Evolutionary conservation across 352 stramenopile genomes (phyloP).

Genomic region (Pelagophyceae sp.): DNA sequence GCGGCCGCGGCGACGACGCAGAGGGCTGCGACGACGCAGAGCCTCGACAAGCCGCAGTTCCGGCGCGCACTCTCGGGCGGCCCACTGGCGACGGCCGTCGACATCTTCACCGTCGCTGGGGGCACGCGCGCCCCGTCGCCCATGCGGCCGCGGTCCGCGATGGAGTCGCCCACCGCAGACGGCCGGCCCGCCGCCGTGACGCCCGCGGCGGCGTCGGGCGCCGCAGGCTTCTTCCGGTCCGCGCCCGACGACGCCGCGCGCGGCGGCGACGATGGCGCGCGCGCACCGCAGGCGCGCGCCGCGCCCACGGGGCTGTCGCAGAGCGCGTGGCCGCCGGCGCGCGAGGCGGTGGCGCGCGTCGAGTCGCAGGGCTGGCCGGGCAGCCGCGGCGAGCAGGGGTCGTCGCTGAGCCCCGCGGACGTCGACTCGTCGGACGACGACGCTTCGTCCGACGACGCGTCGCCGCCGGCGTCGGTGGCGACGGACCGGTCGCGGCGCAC

Average conservation of each 20-base stretch:
- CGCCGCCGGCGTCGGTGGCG: too few species aligned
- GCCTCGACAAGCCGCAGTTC: too few species aligned
- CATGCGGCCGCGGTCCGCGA: not conserved
- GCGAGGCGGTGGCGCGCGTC: too few species aligned
- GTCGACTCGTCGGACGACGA: not conserved
- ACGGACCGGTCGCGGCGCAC: too few species aligned
- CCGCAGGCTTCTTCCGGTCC: too few species aligned
- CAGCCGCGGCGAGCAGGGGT: not conserved
- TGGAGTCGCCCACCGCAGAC: not conserved
- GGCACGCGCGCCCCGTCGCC: not conserved
- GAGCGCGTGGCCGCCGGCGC: too few species aligned
- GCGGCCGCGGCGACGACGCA: not conserved
- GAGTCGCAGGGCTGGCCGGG: not conserved
- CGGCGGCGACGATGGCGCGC: too few species aligned
- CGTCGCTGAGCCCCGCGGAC: not conserved
- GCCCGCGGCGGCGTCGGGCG: not conserved
- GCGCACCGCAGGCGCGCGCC: too few species aligned
- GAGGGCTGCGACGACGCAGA: too few species aligned
- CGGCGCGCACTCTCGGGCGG: not conserved
- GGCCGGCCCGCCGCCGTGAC: not conserved
- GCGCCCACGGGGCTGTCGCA: too few species aligned
- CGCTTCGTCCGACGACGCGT: not conserved
- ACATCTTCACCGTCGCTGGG: constrained; percentile 7
- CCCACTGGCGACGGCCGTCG: not conserved
- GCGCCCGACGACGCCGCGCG: too few species aligned